These are phyloP conservation scores for Tolypocladium inflatum DNA, from an alignment of 2,329 filamentous ascomycete genomes.

Conservation along the genomic window DNA sequence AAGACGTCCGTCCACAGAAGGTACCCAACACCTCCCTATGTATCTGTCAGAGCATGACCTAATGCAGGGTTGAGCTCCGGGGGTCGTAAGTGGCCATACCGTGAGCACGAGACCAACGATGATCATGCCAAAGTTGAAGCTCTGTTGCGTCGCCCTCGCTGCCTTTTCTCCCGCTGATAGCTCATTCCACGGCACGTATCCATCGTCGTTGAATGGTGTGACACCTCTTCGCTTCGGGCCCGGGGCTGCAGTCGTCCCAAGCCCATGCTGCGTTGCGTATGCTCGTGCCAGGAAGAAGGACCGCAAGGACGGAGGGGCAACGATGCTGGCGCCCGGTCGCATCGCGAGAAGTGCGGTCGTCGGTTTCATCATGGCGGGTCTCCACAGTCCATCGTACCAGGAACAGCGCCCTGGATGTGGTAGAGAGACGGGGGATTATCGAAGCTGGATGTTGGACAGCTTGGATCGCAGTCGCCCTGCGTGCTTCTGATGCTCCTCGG, in stretches of 20 bases:
- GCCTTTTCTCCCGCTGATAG: slow-evolving; percentile 70
- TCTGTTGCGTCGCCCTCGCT: slow-evolving; percentile 79
- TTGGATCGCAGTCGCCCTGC: background rate
- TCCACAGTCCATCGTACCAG: slow-evolving; percentile 23
- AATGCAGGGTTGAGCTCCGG: background rate
- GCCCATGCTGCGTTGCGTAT: slow-evolving; percentile 50
- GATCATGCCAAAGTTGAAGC: slow-evolving; percentile 77
- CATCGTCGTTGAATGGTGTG: slow-evolving; percentile 80
- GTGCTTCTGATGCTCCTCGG: slow-evolving; percentile 15
- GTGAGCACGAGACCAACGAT: slow-evolving; percentile 67
- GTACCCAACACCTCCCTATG: slow-evolving; percentile 64
- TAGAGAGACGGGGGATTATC: background rate
- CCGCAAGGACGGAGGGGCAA: slow-evolving; percentile 19
- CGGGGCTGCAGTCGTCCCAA: slow-evolving; percentile 23
- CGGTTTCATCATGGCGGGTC: slow-evolving; percentile 37
- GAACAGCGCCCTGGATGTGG: slow-evolving; percentile 7
- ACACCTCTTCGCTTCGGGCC: slow-evolving; percentile 55
- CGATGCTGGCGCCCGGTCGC: slow-evolving; percentile 20
- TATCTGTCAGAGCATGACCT: background rate
- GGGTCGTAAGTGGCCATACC: slow-evolving; percentile 33
- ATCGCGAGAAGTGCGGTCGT: slow-evolving; percentile 24
- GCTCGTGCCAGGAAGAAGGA: slow-evolving; percentile 31
- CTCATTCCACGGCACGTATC: slow-evolving; percentile 69
- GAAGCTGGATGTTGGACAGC: background rate
- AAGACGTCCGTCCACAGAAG: slow-evolving; percentile 77